Evolutionary conservation across 1,139 yeast genomes (phyloP).

Genomic region (Yamadazyma spencermartinsiae): DNA sequence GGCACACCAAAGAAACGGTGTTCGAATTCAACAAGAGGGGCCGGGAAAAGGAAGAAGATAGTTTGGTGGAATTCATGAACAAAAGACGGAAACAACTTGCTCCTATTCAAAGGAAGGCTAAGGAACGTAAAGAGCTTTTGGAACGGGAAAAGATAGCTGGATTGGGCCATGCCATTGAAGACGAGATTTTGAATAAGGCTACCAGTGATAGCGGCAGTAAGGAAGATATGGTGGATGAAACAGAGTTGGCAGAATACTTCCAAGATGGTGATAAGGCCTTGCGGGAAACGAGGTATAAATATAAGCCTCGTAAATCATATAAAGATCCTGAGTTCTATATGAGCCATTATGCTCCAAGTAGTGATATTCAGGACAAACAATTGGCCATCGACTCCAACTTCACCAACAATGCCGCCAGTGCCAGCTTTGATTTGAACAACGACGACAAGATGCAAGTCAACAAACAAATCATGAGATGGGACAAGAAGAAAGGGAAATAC

Average conservation of each 20-base stretch:
- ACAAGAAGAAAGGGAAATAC: constrained; percentile 88
- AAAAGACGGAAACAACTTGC: constrained; percentile 85
- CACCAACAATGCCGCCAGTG: constrained; percentile 79
- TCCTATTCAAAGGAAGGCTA: constrained; percentile 77
- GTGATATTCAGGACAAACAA: constrained; percentile 83
- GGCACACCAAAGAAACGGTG: constrained; percentile 82
- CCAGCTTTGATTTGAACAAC: constrained; percentile 79
- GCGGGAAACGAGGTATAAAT: constrained; percentile 22
- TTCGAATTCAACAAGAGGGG: constrained; percentile 76
- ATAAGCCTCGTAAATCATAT: constrained; percentile 46
- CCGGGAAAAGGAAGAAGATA: constrained; percentile 54
- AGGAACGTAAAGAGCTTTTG: constrained; percentile 64
- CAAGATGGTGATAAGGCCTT: constrained; percentile 62
- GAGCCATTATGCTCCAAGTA: constrained; percentile 86
- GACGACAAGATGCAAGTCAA: constrained; percentile 73
- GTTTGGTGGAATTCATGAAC: constrained; percentile 79
- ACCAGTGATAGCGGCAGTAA: constrained; percentile 38
- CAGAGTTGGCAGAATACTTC: constrained; percentile 34
- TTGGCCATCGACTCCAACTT: constrained; percentile 62
- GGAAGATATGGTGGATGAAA: constrained; percentile 36
- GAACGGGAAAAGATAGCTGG: constrained; percentile 81
- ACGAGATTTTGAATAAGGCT: constrained; percentile 59
- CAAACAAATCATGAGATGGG: constrained; percentile 86
- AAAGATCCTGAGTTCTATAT: constrained; percentile 84
- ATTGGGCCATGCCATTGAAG: constrained; percentile 68